These are phyloP conservation scores for Podaxis mareebaensis DNA, from an alignment of 768 basidiomycete species.

Conservation along the genomic window DNA sequence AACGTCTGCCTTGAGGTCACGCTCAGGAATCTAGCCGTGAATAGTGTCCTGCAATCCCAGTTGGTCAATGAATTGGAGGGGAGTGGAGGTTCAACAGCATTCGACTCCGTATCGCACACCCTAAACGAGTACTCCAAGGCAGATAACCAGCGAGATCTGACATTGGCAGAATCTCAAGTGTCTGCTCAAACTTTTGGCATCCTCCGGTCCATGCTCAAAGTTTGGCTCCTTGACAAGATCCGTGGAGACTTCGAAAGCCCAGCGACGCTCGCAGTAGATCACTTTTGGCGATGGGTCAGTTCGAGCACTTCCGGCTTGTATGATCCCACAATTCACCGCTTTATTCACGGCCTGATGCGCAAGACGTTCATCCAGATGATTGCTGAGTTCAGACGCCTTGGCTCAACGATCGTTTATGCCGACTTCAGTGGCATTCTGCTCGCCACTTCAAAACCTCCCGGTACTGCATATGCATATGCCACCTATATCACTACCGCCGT, in stretches of 20 bases:
- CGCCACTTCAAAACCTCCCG: slow-evolving; percentile 93
- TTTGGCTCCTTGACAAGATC: slow-evolving; percentile 89
- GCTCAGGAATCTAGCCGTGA: slow-evolving; percentile 89
- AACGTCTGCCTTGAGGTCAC: slow-evolving; percentile 92
- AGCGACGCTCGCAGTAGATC: slow-evolving; percentile 75
- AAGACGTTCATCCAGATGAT: slow-evolving; percentile 97
- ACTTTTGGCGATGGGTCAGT: slow-evolving; percentile 98
- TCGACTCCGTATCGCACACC: slow-evolving; percentile 90
- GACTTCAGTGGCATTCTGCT: slow-evolving; percentile 91
- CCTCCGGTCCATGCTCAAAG: slow-evolving; percentile 84
- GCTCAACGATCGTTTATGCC: slow-evolving; percentile 90
- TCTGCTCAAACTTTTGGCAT: slow-evolving; percentile 85
- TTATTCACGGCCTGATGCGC: slow-evolving; percentile 94
- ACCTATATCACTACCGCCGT: slow-evolving; percentile 94
- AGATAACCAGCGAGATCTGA: slow-evolving; percentile 68
- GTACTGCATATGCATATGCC: slow-evolving; percentile 93
- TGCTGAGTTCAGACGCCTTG: slow-evolving; percentile 94
- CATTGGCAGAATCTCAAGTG: slow-evolving; percentile 86
- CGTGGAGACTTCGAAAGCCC: slow-evolving; percentile 65
- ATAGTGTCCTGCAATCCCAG: slow-evolving; percentile 91
- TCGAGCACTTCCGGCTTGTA: slow-evolving; percentile 84
- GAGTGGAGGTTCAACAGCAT: slow-evolving; percentile 89
- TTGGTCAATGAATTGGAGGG: slow-evolving; percentile 98
- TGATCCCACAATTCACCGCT: slow-evolving; percentile 90
- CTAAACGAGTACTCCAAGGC: slow-evolving; percentile 85